Base-by-base conservation (phyloP, 1,284 basidiomycete genomes). In the Kalmanozyma brasiliensis region DNA sequence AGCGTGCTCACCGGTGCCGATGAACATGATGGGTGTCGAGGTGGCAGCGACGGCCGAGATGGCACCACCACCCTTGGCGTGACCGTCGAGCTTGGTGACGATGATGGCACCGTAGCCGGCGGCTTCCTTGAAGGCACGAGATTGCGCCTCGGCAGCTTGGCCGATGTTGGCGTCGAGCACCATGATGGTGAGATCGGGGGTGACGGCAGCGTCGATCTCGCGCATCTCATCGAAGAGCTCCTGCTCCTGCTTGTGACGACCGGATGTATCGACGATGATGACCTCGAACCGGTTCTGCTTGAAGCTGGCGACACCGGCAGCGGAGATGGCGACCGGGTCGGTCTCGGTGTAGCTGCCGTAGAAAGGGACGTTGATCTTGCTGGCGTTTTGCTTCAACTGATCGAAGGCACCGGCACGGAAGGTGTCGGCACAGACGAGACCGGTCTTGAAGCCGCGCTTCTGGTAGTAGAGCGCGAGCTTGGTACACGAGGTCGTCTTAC, bases 371-470 rank as follows among this genome's bases (percentile, higher is more conserved):
- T 96, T 97, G 49, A 95, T 96, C 84, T 97, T 97, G 30, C 94
- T 96, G 9, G 96, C 96, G 74, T 87, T 87, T 91, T 91, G 73
- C 90, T 99, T 87, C 42, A 87, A 80, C 78, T 99, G 96, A 83
- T 99, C 96, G 83, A 99, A 99, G 38, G 96, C 96, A 70, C 96
- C 96, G 6, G 96, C 96, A 85, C 96, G 92, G 87, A 98, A 99
- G 2, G 96, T 99, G 84, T 99, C 96, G 23, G 96, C 96, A 79
- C 96, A 99, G 75, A 99, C 96, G 45, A 99, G 93, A 73, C 91
- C 93, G n/a, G 94, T 92, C 82, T 94, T 94, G 87, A 97, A 93
- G 4, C 96, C 96, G 71, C 94, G 89, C 79, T 93, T 91, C 83
- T 96, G 93, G 84, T 98, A 98, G 85, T 98, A 91, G 0, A 97